Percentiles rank a stretch among this genome's conserved stretches.
These are phyloP conservation scores for Hemileccinum impolitum DNA, from an alignment of 768 basidiomycete genomes.

Conservation along the genomic window DNA sequence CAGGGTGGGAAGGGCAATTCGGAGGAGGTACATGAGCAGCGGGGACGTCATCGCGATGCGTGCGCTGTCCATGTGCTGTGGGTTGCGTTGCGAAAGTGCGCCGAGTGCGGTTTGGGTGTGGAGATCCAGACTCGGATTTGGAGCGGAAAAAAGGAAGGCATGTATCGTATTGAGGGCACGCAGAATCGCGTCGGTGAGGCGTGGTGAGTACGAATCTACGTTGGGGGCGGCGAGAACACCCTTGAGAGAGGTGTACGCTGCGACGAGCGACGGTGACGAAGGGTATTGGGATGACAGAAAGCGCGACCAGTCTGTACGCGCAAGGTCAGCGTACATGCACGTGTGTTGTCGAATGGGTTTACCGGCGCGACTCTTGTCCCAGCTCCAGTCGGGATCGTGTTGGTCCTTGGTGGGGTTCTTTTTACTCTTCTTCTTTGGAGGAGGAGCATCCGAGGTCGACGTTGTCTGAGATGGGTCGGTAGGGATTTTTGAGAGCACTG, in stretches of 20 bases:
- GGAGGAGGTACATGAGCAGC: conserved; percentile 23
- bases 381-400: conserved; percentile 16
- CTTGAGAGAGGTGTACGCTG: conserved; percentile 21
- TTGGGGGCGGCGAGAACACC: conserved; percentile 12
- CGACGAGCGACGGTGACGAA: conserved; percentile 21
- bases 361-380: conserved; percentile 23
- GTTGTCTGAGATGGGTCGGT: conserved; percentile 11
- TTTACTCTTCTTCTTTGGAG: conserved; percentile 27
- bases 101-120: neutral
- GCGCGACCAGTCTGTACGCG: conserved; percentile 19
- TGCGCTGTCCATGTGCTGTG: conserved; percentile 14
- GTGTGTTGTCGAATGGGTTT: neutral
- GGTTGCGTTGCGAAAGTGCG: neutral
- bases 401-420: conserved; percentile 17
- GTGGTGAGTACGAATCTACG: conserved; percentile 6
- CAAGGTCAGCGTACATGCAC: conserved; percentile 1
- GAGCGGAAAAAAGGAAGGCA: conserved; percentile 18
- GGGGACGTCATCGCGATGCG: conserved; percentile 23
- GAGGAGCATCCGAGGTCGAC: conserved; percentile 13
- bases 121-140: neutral
- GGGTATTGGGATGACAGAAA: conserved; percentile 20
- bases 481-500: conserved; percentile 23
- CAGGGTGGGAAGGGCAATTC: conserved; percentile 17
- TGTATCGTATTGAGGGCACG: conserved; percentile 17
- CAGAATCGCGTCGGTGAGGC: conserved; percentile 19